Conservation (phyloP, 2,329 filamentous ascomycete species). For the Fusarium sp. region DNA sequence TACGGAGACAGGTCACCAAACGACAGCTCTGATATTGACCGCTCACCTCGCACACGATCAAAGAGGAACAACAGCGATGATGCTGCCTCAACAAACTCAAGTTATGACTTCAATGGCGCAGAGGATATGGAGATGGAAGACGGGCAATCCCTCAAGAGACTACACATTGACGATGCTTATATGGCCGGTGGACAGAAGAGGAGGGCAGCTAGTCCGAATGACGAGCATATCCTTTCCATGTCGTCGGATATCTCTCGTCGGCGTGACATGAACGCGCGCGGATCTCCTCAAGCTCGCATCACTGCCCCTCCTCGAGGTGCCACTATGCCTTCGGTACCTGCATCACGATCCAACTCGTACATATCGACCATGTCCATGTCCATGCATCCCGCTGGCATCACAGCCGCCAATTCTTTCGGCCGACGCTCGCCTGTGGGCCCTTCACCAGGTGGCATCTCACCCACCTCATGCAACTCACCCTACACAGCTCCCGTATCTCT, state of each 20-base stretch:
- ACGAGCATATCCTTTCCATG: slow-evolving; percentile 54
- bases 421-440: slow-evolving; percentile 57
- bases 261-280: slow-evolving; percentile 58
- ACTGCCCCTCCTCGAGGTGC: slow-evolving; percentile 55
- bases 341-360: slow-evolving; percentile 58
- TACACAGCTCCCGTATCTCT: slow-evolving; percentile 60
- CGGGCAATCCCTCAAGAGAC: slow-evolving; percentile 58
- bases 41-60: slow-evolving; percentile 56
- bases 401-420: slow-evolving; percentile 56
- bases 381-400: slow-evolving; percentile 50
- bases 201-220: slow-evolving; percentile 64
- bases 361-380: slow-evolving; percentile 56
- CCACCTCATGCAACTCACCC: slow-evolving; percentile 59
- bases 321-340: slow-evolving; percentile 55
- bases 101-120: slow-evolving; percentile 51
- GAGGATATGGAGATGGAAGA: slow-evolving; percentile 63
- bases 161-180: slow-evolving; percentile 59
- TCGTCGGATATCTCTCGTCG: slow-evolving; percentile 58
- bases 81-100: slow-evolving; percentile 56
- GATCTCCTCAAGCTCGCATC: slow-evolving; percentile 62
- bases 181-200: slow-evolving; percentile 60
- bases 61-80: slow-evolving; percentile 64
- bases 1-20: slow-evolving; percentile 55
- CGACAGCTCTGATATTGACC: slow-evolving; percentile 57
- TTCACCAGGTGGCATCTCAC: slow-evolving; percentile 61